A percentile compares a stretch with the other conserved stretches of the same genome.
phyloP scores from a whole-genome alignment of 805 yeast genomes.

The Ascoidea tarda region DNA sequence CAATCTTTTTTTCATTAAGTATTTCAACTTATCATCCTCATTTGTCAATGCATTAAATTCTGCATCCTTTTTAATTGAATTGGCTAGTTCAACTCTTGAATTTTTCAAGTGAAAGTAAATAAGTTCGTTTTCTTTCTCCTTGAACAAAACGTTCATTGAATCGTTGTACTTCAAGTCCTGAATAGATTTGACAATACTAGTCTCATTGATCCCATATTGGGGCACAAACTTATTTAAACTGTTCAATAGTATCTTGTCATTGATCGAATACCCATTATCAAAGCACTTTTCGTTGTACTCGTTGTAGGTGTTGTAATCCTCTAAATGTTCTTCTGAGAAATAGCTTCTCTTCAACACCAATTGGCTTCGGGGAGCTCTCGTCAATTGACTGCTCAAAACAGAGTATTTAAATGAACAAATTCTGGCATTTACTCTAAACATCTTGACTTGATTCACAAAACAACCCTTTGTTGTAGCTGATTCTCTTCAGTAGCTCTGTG shows the following conservation, averaged over 20 bases:
- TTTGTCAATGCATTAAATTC: neutral
- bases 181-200: neutral
- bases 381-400: too few species aligned
- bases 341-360: neutral
- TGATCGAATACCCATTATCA: neutral
- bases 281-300: neutral
- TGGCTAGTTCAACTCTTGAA: neutral
- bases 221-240: neutral
- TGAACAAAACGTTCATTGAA: neutral
- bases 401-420: too few species aligned
- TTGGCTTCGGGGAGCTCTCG: too few species aligned
- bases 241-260: neutral
- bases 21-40: slow-evolving; percentile 22
- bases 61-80: too few species aligned
- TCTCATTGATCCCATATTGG: neutral
- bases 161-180: neutral
- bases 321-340: neutral
- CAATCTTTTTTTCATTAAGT: slow-evolving; percentile 31
- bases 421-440: too few species aligned
- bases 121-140: neutral
- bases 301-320: neutral
- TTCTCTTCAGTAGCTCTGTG: too few species aligned
- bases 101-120: too few species aligned
- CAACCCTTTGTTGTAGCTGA: too few species aligned
- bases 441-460: too few species aligned